Conservation (phyloP, 1,284 basidiomycete genomes). For the Cryptococcus sp. region DNA sequence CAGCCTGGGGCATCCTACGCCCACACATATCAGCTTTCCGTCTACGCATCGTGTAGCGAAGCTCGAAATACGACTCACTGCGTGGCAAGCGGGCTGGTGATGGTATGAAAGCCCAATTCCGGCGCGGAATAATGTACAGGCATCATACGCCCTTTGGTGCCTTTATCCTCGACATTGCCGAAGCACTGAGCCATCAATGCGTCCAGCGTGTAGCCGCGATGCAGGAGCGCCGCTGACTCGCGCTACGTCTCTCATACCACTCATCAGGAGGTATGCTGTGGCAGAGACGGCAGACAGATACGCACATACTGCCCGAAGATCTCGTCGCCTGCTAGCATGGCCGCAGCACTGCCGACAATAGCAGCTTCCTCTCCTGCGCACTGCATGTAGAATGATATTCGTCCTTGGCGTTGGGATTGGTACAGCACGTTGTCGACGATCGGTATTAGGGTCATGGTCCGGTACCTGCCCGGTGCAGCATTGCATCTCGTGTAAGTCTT, state of each 20-base stretch:
- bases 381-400: slow-evolving; percentile 79
- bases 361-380: slow-evolving; percentile 90
- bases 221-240: slow-evolving; percentile 86
- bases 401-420: slow-evolving; percentile 89
- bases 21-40: background rate
- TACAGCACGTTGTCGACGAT: slow-evolving; percentile 84
- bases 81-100: slow-evolving; percentile 90
- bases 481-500: background rate
- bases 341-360: slow-evolving; percentile 85
- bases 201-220: slow-evolving; percentile 76
- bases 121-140: slow-evolving; percentile 86
- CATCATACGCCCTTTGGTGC: slow-evolving; percentile 86
- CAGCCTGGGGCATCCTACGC: slow-evolving; percentile 78
- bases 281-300: background rate
- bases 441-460: slow-evolving; percentile 80
- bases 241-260: slow-evolving; percentile 58
- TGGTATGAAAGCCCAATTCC: slow-evolving; percentile 85
- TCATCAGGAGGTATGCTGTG: background rate
- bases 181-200: slow-evolving; percentile 85
- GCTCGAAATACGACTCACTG: slow-evolving; percentile 55
- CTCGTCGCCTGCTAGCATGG: slow-evolving; percentile 81
- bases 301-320: slow-evolving; percentile 58
- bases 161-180: slow-evolving; percentile 76
- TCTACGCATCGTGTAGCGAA: background rate
- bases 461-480: slow-evolving; percentile 59